These are phyloP conservation scores for Escovopsis sp. DNA, from an alignment of 2,329 filamentous ascomycete species.

Conservation along the genomic window DNA sequence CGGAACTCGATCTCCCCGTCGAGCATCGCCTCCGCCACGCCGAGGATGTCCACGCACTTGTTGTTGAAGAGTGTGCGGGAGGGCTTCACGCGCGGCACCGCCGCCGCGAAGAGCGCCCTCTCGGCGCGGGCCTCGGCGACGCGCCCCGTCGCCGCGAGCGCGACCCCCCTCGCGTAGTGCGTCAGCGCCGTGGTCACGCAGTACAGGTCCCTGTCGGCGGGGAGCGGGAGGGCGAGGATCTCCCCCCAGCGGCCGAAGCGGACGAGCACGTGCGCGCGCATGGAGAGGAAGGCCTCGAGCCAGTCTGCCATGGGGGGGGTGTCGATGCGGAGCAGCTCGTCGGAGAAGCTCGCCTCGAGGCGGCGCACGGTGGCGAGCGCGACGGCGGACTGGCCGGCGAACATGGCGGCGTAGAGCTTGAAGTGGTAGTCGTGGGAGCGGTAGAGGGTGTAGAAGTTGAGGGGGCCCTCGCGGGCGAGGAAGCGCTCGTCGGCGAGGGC, in stretches of 20 bases:
- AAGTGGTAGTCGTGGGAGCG: constrained; percentile 63
- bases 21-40: constrained; percentile 50
- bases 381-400: constrained; percentile 47
- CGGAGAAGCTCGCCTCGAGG: constrained; percentile 47
- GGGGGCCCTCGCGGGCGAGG: constrained; percentile 38
- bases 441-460: constrained; percentile 67
- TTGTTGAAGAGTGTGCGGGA: constrained; percentile 38
- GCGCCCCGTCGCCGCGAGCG: constrained; percentile 41
- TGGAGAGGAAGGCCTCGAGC: constrained; percentile 55
- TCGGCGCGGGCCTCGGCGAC: constrained; percentile 39
- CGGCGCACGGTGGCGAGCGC: constrained; percentile 44
- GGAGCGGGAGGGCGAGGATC: constrained; percentile 39
- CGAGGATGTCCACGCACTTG: constrained; percentile 39
- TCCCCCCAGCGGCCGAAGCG: constrained; percentile 62
- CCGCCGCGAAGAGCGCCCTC: constrained; percentile 32
- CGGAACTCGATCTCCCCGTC: constrained; percentile 63
- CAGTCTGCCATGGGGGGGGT: constrained; percentile 66
- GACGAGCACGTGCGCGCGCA: constrained; percentile 53
- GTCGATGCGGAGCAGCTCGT: constrained; percentile 45
- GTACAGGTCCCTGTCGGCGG: constrained; percentile 44
- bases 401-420: constrained; percentile 63
- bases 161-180: constrained; percentile 54
- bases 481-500: constrained; percentile 54
- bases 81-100: constrained; percentile 35
- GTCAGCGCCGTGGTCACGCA: constrained; percentile 53